Evolutionary conservation across 2,329 filamentous ascomycete genomes (phyloP).

Genomic region (Paradendryphiella salina): DNA sequence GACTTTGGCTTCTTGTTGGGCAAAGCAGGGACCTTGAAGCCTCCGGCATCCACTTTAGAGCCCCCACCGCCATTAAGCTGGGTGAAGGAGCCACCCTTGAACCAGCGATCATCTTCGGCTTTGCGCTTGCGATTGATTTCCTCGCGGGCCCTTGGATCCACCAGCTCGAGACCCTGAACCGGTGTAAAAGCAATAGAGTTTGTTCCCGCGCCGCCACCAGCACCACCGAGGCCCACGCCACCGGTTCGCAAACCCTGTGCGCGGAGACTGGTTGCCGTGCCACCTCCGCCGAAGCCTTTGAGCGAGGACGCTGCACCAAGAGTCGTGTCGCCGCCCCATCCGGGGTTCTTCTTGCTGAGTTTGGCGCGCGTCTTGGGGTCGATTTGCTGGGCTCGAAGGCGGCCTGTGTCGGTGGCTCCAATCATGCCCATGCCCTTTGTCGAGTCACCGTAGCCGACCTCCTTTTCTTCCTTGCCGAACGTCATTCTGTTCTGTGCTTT

Average conservation of each 20-base stretch:
- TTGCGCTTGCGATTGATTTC: slow-evolving; percentile 89
- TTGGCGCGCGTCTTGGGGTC: slow-evolving; percentile 93
- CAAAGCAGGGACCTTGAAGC: slow-evolving; percentile 81
- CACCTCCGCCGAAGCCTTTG: slow-evolving; percentile 71
- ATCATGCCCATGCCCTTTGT: slow-evolving; percentile 95
- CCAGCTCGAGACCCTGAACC: slow-evolving; percentile 90
- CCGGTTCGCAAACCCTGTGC: slow-evolving; percentile 78
- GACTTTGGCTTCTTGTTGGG: slow-evolving; percentile 68
- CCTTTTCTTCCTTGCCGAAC: slow-evolving; percentile 93
- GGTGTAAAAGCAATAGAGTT: slow-evolving; percentile 91
- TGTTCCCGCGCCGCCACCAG: slow-evolving; percentile 70
- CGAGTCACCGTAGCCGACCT: slow-evolving; percentile 87
- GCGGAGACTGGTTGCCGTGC: slow-evolving; percentile 69
- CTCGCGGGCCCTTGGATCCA: slow-evolving; percentile 87
- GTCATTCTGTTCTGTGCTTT: slow-evolving; percentile 96
- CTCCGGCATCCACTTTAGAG: slow-evolving; percentile 58
- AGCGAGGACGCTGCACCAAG: slow-evolving; percentile 65
- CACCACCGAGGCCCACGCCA: slow-evolving; percentile 70
- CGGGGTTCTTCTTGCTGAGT: slow-evolving; percentile 91
- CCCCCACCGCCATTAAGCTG: slow-evolving; percentile 63
- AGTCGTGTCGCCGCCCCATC: slow-evolving; percentile 78
- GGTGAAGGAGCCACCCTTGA: slow-evolving; percentile 96
- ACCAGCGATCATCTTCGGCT: slow-evolving; percentile 93
- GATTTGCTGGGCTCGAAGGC: slow-evolving; percentile 83
- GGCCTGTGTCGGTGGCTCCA: slow-evolving; percentile 82